A percentile compares a stretch with the other conserved stretches of the same genome.
phyloP scores from a whole-genome alignment of 768 basidiomycete genomes.

The Punctularia strigosozonata region DNA sequence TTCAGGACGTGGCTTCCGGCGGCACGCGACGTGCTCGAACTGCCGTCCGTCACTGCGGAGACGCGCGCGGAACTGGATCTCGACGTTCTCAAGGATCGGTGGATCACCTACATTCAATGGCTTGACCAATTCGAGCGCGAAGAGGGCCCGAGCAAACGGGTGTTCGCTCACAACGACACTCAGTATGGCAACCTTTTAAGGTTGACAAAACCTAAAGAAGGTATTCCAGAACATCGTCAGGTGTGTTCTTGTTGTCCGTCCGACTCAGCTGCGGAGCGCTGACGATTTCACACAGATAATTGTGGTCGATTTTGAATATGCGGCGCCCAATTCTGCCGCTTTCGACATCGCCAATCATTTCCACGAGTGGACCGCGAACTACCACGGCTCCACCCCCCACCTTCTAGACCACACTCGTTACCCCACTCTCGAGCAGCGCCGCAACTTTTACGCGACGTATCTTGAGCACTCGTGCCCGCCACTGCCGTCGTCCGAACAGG shows the following conservation, averaged over 20 bases:
- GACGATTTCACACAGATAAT: slow-evolving; percentile 52
- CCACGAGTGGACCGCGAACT: slow-evolving; percentile 94
- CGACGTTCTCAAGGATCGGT: slow-evolving; percentile 46
- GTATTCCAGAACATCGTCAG: slow-evolving; percentile 65
- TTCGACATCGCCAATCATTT: slow-evolving; percentile 97
- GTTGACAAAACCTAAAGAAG: slow-evolving; percentile 43
- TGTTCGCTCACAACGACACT: slow-evolving; percentile 89
- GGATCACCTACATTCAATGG: slow-evolving; percentile 65
- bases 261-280: neutral
- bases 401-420: slow-evolving; percentile 52
- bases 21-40: slow-evolving; percentile 63
- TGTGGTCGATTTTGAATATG: slow-evolving; percentile 97
- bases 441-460: slow-evolving; percentile 82
- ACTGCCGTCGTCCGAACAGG: slow-evolving; percentile 14
- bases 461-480: slow-evolving; percentile 35
- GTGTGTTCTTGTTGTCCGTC: slow-evolving; percentile 25
- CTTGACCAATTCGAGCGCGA: slow-evolving; percentile 45
- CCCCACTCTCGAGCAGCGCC: slow-evolving; percentile 60
- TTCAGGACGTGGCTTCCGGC: slow-evolving; percentile 58
- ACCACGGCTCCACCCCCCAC: slow-evolving; percentile 62
- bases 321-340: slow-evolving; percentile 81
- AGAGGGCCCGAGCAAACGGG: slow-evolving; percentile 49
- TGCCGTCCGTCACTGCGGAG: slow-evolving; percentile 37
- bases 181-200: slow-evolving; percentile 90
- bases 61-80: slow-evolving; percentile 49